phyloP scores from a whole-genome alignment of 306 rosid genomes.

The Vicia villosa region DNA sequence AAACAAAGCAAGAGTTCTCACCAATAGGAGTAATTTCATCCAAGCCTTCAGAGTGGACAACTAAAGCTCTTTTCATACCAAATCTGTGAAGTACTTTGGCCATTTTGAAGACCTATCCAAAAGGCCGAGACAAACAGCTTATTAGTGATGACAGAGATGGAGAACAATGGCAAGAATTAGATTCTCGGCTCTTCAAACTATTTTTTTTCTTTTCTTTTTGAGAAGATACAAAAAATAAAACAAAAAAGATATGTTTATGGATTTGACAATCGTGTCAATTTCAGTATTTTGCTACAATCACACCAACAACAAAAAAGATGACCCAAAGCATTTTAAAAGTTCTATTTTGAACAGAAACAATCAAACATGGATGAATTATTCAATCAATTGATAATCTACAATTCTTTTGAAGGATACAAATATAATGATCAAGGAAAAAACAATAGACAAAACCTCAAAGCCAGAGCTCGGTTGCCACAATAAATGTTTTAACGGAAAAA shows the following conservation, averaged over 20 bases:
- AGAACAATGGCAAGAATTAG: background rate
- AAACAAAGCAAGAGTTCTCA: constrained; percentile 43
- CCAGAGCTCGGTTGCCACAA: background rate
- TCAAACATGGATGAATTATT: constrained; percentile 2
- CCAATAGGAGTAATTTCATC: constrained; percentile 99
- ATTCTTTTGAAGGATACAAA: constrained; percentile 5
- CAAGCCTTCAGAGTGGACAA: constrained; percentile 94
- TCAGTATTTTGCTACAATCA: constrained; percentile 8
- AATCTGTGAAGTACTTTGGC: constrained; percentile 77
- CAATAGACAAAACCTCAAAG: background rate
- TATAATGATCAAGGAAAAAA: constrained; percentile 4
- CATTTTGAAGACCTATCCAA: constrained; percentile 79
- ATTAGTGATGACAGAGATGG: constrained; percentile 14
- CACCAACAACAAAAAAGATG: background rate
- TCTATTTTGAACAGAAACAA: constrained; percentile 4
- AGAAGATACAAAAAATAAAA: background rate
- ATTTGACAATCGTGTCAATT: constrained; percentile 17
- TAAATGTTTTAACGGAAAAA: background rate
- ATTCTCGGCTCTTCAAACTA: background rate
- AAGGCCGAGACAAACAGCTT: constrained; percentile 32
- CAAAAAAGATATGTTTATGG: constrained; percentile 7
- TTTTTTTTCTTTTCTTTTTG: background rate
- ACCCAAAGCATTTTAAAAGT: constrained; percentile 4
- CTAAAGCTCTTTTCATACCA: constrained; percentile 94
- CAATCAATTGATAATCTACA: constrained; percentile 18